Evolutionary conservation across 169 alveolate genomes (phyloP).

Genomic region (Blepharisma undulans): DNA sequence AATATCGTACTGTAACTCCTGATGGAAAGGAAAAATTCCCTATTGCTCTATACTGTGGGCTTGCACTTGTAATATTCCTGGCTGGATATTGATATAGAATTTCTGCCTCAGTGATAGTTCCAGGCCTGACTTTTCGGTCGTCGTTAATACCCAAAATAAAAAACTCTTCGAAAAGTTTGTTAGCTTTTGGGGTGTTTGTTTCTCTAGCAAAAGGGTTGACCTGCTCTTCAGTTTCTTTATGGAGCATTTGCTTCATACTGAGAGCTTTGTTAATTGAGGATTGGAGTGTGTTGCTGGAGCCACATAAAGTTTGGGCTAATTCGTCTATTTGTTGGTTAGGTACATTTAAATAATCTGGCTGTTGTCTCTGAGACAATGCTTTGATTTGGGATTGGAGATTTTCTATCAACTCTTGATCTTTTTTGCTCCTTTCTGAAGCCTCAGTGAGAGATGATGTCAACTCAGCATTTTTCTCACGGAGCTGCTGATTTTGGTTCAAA

Average conservation of each 20-base stretch:
- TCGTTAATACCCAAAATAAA: neutral
- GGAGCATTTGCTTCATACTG: neutral
- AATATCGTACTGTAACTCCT: neutral
- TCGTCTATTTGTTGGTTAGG: neutral
- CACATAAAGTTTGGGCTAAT: neutral
- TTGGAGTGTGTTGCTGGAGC: neutral
- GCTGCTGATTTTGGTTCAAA: neutral
- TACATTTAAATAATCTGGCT: neutral
- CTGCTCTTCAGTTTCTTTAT: neutral
- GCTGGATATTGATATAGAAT: neutral
- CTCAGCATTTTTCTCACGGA: neutral
- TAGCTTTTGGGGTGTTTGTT: neutral
- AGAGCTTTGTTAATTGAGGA: neutral
- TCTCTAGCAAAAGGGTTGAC: neutral
- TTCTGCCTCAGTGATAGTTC: neutral
- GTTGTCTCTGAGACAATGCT: neutral
- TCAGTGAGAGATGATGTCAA: neutral
- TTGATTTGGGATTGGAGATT: neutral
- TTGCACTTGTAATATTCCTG: neutral
- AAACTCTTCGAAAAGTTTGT: constrained; percentile 8
- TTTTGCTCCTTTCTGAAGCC: neutral
- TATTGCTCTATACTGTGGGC: neutral
- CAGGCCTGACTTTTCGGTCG: neutral
- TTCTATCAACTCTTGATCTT: neutral
- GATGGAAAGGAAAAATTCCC: constrained; percentile 13